These are phyloP conservation scores for Curvularia verruculosa DNA, from an alignment of 2,329 filamentous ascomycete species.

Conservation along the genomic window DNA sequence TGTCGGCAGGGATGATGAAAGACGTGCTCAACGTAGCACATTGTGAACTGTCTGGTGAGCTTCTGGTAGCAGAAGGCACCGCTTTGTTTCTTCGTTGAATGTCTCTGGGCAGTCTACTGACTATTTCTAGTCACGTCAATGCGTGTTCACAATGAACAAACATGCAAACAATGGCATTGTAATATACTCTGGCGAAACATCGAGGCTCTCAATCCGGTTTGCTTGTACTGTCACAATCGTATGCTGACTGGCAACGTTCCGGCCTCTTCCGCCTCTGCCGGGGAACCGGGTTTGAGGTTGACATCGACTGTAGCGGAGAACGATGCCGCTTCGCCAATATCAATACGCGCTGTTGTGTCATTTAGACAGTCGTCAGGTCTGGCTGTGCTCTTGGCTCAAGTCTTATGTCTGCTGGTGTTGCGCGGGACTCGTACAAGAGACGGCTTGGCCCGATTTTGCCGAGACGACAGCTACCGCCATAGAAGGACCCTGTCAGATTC, in stretches of 20 bases:
- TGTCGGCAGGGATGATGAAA: slow-evolving; percentile 40
- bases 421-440: not conserved
- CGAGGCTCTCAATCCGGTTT: not conserved
- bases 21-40: slow-evolving; percentile 43
- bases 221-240: not conserved
- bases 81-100: not conserved
- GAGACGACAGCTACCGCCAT: not conserved
- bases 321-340: not conserved
- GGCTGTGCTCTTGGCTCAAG: not conserved
- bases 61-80: not conserved
- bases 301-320: not conserved
- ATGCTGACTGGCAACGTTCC: not conserved
- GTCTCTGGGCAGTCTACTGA: slow-evolving; percentile 2
- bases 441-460: not conserved
- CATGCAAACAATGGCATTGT: slow-evolving; percentile 6
- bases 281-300: not conserved
- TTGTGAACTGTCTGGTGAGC: slow-evolving; percentile 12
- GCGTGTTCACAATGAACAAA: slow-evolving; percentile 1
- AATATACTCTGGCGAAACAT: not conserved
- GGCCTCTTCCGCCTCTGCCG: not conserved
- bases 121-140: not conserved
- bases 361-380: not conserved
- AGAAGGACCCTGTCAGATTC: not conserved
- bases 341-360: not conserved
- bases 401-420: not conserved